phyloP scores from a whole-genome alignment of 805 yeast genomes.

The Monosporozyma aquatica region DNA sequence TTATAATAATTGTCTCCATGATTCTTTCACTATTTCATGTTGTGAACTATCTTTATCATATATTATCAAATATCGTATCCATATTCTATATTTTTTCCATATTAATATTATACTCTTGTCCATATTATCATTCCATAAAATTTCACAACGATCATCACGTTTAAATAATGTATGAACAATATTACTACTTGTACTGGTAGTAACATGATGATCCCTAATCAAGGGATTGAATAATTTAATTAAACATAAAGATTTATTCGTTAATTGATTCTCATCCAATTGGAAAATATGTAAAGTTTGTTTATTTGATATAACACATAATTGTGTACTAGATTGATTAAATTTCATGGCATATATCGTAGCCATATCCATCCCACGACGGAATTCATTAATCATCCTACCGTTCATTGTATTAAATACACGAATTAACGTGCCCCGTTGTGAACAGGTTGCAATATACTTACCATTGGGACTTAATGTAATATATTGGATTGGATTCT shows the following conservation, averaged over 20 bases:
- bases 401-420: conserved; percentile 60
- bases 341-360: conserved; percentile 74
- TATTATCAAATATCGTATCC: conserved; percentile 79
- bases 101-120: conserved; percentile 51
- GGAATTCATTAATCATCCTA: conserved; percentile 66
- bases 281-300: conserved; percentile 82
- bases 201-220: conserved; percentile 8
- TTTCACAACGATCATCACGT: conserved; percentile 23
- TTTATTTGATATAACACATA: conserved; percentile 85
- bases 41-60: conserved; percentile 34
- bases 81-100: conserved; percentile 63
- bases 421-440: conserved; percentile 81
- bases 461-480: conserved; percentile 68
- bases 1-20: conserved; percentile 8
- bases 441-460: conserved; percentile 79
- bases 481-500: conserved; percentile 59
- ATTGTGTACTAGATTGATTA: conserved; percentile 61
- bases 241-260: conserved; percentile 62
- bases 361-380: conserved; percentile 87
- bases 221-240: conserved; percentile 38
- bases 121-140: conserved; percentile 38
- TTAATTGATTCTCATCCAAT: conserved; percentile 5
- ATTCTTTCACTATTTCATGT: conserved; percentile 12
- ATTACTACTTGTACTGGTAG: no score
- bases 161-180: conserved; percentile 9